Evolutionary conservation across 441 rosid species (phyloP), one percentile per base, ranked within the genome.

Genomic region (Melastoma candidum): DNA sequence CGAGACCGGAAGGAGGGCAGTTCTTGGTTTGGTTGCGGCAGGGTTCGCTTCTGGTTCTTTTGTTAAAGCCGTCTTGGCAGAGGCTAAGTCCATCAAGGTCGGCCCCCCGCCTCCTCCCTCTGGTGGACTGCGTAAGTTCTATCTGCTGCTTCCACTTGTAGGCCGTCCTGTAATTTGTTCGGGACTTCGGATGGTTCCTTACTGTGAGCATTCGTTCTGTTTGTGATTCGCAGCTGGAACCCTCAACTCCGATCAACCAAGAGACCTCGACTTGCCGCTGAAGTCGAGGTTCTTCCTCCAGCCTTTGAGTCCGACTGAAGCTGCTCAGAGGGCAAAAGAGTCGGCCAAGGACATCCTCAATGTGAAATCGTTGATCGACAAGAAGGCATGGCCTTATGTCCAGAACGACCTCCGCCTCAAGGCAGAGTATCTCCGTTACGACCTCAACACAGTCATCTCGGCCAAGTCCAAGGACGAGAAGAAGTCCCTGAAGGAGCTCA

Each of bases 351-450:
- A 88, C 2, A 92, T 92, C 46, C 25, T 88, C 12, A 65, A 69
- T 50, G 97, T 92, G 64, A 92, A 92, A 79, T 51, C 53, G 4
- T 51, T 75, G 45, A 92, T 92, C 43, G 97, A 92, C 72, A 84
- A 92, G 77, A 88, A 85, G 70, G 88, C 90, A 4, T 92, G 95
- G 98, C 97, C 98, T 0, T 88, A 79, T 56, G 97, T 92, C 60
- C 82, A 74, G 47, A 88, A 82, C 46, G 95, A 88, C 63, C 98
- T 92, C 57, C 95, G 97, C 47, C 77, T 74, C 50, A 85, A 12
- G 74, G 82, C 97, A 3, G 58, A 46, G 14, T 84, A 82, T 55
- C 97, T 92, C 48, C 97, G 95, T 47, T 92, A 50, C 49, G 98
- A 88, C 49, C 92, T 92, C 59, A 92, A 92, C 78, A 92, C 97